These are phyloP conservation scores for Volvariella volvacea DNA, from an alignment of 1,284 basidiomycete genomes.

Conservation along the genomic window DNA sequence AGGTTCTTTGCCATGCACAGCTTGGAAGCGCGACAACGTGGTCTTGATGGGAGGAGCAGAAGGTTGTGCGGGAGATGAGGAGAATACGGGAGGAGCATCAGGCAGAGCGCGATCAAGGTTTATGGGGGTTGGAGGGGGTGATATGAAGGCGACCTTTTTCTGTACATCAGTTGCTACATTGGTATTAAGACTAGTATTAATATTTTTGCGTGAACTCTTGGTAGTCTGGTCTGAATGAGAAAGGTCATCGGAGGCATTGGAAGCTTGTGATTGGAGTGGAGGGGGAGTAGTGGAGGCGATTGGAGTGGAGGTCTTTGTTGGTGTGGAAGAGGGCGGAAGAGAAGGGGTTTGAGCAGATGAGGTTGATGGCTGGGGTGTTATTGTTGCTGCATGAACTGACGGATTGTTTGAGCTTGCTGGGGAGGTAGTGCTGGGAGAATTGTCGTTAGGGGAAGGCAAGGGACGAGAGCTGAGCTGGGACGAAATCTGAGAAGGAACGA, in stretches of 20 bases:
- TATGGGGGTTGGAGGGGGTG: conserved; percentile 65
- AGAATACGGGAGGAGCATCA: conserved; percentile 20
- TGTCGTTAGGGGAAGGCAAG: conserved; percentile 44
- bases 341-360: conserved; percentile 22
- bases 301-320: conserved; percentile 16
- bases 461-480: conserved; percentile 35
- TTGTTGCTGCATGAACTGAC: too few relatives aligned
- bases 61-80: conserved; percentile 27
- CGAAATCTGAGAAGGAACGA: conserved; percentile 30
- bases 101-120: conserved; percentile 31
- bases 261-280: conserved; percentile 16
- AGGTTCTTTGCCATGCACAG: conserved; percentile 59
- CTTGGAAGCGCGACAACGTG: conserved; percentile 67
- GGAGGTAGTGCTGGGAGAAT: too few relatives aligned
- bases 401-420: too few relatives aligned
- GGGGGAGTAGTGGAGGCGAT: conserved; percentile 12
- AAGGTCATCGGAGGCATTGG: conserved; percentile 19
- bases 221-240: conserved; percentile 36
- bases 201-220: conserved; percentile 47
- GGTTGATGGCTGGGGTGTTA: conserved; percentile 14
- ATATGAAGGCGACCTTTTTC: conserved; percentile 82
- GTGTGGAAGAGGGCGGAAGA: conserved; percentile 18
- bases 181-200: conserved; percentile 32
- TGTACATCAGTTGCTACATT: conserved; percentile 40
- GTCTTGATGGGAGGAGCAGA: conserved; percentile 49